Conservation (phyloP, 768 basidiomycete genomes). For the Ramaria sp. region DNA sequence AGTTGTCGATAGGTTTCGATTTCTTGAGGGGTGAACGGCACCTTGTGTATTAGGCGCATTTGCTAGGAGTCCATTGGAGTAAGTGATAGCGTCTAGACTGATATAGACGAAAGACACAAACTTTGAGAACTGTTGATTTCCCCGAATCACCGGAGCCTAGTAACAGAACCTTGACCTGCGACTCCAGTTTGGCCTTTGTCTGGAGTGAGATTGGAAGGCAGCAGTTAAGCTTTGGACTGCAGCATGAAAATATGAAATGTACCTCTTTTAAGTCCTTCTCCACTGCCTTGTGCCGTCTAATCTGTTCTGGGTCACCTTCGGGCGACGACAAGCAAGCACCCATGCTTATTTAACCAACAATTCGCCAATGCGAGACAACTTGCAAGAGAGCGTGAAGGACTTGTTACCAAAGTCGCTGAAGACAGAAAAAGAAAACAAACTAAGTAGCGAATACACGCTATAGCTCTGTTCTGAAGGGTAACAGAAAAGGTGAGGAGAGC, state of each 20-base stretch:
- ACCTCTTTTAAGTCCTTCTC: conserved; percentile 76
- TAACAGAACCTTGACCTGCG: conserved; percentile 80
- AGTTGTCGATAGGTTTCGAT: conserved; percentile 85
- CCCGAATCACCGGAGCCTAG: conserved; percentile 91
- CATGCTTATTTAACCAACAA: conserved; percentile 30
- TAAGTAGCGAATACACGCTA: neutral
- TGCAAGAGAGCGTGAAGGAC: neutral
- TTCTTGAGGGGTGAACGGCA: conserved; percentile 75
- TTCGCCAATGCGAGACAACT: neutral
- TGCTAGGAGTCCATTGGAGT: conserved; percentile 41
- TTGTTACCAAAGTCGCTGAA: neutral
- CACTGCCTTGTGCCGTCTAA: conserved; percentile 55
- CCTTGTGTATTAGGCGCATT: conserved; percentile 91
- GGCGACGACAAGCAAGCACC: conserved; percentile 71
- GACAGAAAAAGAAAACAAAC: neutral
- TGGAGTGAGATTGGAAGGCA: conserved; percentile 17
- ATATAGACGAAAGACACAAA: conserved; percentile 18
- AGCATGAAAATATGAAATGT: conserved; percentile 15
- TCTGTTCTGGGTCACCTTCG: conserved; percentile 53
- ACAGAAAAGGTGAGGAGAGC: too few species aligned
- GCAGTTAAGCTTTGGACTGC: neutral
- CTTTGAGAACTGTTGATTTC: conserved; percentile 87
- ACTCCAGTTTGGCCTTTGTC: conserved; percentile 63
- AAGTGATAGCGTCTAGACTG: neutral
- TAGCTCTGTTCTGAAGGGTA: too few species aligned